A percentile compares a stretch with the other conserved stretches of the same genome.
Evolutionary conservation across 2,329 filamentous ascomycete species (phyloP).

Genomic region (Myriosclerotinia curreyana): DNA sequence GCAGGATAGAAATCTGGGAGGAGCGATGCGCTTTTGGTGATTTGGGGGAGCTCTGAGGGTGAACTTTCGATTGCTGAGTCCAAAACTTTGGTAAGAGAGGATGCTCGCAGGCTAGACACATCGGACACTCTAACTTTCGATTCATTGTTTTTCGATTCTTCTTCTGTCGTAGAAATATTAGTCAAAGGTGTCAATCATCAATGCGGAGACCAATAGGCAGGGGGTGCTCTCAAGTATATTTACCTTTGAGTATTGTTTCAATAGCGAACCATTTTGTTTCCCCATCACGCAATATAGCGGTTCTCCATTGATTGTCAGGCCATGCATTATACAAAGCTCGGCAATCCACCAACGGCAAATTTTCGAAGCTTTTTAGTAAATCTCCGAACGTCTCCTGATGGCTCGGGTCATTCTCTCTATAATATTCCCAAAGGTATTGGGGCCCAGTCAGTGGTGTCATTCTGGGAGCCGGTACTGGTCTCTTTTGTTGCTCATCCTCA

Average conservation of each 20-base stretch:
- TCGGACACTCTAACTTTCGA: not conserved
- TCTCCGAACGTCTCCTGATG: not conserved
- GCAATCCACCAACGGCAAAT: slow-evolving; percentile 1
- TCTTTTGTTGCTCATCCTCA: not conserved
- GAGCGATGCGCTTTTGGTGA: slow-evolving; percentile 10
- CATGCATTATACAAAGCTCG: slow-evolving; percentile 13
- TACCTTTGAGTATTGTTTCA: not conserved
- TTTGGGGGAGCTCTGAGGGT: slow-evolving; percentile 4
- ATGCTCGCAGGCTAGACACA: not conserved
- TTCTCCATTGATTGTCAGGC: not conserved
- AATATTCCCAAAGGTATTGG: slow-evolving; percentile 6
- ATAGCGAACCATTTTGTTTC: not conserved
- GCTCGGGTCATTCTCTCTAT: not conserved
- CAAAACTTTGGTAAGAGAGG: slow-evolving; percentile 2
- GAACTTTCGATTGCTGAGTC: not conserved
- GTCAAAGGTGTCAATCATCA: not conserved
- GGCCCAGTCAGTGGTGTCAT: slow-evolving; percentile 16
- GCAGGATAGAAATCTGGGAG: slow-evolving; percentile 15
- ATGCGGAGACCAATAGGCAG: not conserved
- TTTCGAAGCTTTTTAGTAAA: not conserved
- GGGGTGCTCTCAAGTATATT: not conserved
- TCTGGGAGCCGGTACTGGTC: too few relatives aligned
- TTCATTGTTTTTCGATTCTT: not conserved
- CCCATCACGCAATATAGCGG: too few relatives aligned
- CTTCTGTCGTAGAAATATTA: not conserved